Evolutionary conservation across 225 moss, liverwort and hornwort genomes (phyloP).

Genomic region (Polytrichum formosum): DNA sequence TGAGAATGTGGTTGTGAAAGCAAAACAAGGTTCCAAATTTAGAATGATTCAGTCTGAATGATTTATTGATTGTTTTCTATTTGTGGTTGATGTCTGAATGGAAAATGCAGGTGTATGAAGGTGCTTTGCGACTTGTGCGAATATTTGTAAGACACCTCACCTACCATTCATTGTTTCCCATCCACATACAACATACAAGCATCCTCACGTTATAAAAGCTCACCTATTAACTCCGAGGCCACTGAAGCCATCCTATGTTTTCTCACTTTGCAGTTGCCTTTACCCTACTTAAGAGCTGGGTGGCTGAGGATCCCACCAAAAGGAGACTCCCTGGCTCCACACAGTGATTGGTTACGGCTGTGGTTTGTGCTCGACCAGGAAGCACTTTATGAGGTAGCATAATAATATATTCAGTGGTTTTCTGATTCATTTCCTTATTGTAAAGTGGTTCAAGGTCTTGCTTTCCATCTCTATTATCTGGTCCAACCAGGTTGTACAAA

Average conservation of each 20-base stretch:
- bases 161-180: no score
- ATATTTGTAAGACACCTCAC: conserved; percentile 59
- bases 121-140: conserved; percentile 89
- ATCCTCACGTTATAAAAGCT: neutral
- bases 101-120: conserved; percentile 78
- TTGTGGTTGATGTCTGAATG: conserved; percentile 13
- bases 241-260: neutral
- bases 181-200: no score
- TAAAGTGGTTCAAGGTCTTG: no score
- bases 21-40: no score
- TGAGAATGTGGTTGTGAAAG: no score
- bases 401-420: no score
- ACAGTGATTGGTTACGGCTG: conserved; percentile 86
- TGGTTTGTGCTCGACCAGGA: conserved; percentile 99
- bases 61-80: neutral
- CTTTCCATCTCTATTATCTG: no score
- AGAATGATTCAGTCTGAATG: no score
- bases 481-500: no score
- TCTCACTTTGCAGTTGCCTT: conserved; percentile 68
- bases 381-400: conserved; percentile 79
- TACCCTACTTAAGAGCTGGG: conserved; percentile 92
- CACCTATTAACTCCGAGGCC: neutral
- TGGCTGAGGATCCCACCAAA: conserved; percentile 81
- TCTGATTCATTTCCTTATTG: no score
- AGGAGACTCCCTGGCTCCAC: conserved; percentile 85